These are phyloP conservation scores for Tolypocladium inflatum DNA, from an alignment of 2,329 filamentous ascomycete species.

Conservation along the genomic window DNA sequence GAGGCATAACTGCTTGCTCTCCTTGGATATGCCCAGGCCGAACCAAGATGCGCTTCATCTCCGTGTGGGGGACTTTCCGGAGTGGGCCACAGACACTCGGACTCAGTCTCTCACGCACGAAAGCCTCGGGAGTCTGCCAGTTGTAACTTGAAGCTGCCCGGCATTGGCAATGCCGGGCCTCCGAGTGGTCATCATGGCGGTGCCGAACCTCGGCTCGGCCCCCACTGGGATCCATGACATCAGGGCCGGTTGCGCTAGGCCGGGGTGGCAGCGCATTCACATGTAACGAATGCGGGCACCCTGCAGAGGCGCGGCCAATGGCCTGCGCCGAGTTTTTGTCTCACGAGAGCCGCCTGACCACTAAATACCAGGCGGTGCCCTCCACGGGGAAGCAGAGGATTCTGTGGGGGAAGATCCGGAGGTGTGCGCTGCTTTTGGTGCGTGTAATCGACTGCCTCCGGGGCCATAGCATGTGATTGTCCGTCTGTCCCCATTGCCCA, in stretches of 20 bases:
- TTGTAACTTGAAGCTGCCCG: background rate
- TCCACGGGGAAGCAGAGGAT: background rate
- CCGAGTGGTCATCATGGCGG: constrained; percentile 2
- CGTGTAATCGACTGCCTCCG: background rate
- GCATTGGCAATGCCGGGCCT: constrained; percentile 4
- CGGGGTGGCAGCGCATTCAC: background rate
- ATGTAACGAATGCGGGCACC: background rate
- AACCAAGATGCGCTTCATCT: background rate
- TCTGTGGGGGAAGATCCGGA: background rate
- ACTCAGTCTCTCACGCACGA: background rate
- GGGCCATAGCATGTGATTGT: background rate
- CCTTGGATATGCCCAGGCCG: background rate
- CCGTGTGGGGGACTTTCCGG: background rate
- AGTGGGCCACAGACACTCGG: background rate
- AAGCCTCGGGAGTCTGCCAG: background rate
- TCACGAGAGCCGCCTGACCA: background rate
- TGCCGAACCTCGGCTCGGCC: background rate
- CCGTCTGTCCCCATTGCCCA: background rate
- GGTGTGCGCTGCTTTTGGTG: background rate
- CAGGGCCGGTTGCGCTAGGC: background rate
- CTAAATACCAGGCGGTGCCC: background rate
- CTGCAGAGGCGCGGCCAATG: background rate
- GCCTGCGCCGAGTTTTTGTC: background rate
- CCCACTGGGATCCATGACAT: background rate
- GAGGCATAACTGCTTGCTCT: background rate